phyloP scores from a whole-genome alignment of 805 yeast genomes.

The Candida germanica region DNA sequence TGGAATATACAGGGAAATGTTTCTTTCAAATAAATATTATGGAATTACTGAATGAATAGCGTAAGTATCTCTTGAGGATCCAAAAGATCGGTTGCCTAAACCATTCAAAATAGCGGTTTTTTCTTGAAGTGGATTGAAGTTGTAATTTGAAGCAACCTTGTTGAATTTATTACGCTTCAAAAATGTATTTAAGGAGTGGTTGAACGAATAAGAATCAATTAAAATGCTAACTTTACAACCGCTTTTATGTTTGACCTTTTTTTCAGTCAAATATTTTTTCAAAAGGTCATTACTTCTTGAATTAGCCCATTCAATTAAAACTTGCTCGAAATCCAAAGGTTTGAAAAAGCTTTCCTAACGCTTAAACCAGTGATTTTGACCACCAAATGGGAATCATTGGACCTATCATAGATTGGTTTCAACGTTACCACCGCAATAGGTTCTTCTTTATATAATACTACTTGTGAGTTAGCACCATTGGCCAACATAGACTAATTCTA shows the following conservation, averaged over 20 bases:
- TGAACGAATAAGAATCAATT: conserved; percentile 53
- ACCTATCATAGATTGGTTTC: conserved; percentile 35
- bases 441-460: conserved; percentile 63
- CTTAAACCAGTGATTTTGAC: conserved; percentile 58
- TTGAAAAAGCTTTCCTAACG: conserved; percentile 66
- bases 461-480: conserved; percentile 47
- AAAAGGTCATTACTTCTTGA: conserved; percentile 44
- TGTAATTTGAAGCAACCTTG: conserved; percentile 23
- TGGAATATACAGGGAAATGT: no score
- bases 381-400: conserved; percentile 40
- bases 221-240: conserved; percentile 36
- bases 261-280: conserved; percentile 23
- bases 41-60: no score
- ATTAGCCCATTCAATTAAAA: conserved; percentile 61
- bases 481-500: no score
- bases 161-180: conserved; percentile 45
- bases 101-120: conserved; percentile 13
- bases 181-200: conserved; percentile 33
- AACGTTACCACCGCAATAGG: conserved; percentile 66
- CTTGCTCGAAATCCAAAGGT: conserved; percentile 59
- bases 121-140: conserved; percentile 24
- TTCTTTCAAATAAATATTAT: no score
- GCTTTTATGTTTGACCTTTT: conserved; percentile 23
- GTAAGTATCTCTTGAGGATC: no score
- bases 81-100: conserved; percentile 16